Percentiles rank a stretch among this genome's conserved stretches.
These are phyloP conservation scores for Cyberlindnera veronae DNA, from an alignment of 805 yeast species.

Conservation along the genomic window DNA sequence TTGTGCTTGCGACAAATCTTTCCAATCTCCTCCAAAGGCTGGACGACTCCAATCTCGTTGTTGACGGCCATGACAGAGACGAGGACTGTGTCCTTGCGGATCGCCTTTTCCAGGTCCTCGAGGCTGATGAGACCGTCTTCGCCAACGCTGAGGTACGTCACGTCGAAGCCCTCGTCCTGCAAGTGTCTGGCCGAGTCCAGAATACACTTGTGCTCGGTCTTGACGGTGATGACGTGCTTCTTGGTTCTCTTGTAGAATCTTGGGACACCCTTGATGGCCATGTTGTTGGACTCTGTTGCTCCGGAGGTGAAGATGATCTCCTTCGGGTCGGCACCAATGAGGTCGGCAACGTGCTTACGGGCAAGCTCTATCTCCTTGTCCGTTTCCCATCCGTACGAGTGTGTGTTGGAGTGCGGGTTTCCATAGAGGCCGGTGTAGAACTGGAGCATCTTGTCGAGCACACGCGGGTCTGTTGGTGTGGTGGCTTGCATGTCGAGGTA, in stretches of 20 bases:
- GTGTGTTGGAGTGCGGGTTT: slow-evolving; percentile 96
- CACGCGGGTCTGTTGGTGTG: slow-evolving; percentile 97
- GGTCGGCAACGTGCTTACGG: slow-evolving; percentile 72
- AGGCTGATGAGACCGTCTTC: slow-evolving; percentile 75
- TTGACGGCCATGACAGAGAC: slow-evolving; percentile 97
- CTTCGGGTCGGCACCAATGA: slow-evolving; percentile 91
- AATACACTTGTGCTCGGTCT: slow-evolving; percentile 99
- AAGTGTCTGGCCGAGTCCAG: slow-evolving; percentile 91
- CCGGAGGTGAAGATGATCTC: slow-evolving; percentile 97
- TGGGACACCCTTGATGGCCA: slow-evolving; percentile 94
- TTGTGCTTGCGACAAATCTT: slow-evolving; percentile 78
- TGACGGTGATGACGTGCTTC: slow-evolving; percentile 91
- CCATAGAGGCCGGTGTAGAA: slow-evolving; percentile 93
- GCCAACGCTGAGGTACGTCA: slow-evolving; percentile 85
- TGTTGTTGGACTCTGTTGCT: slow-evolving; percentile 96
- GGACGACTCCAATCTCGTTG: slow-evolving; percentile 97
- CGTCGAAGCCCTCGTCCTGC: slow-evolving; percentile 96
- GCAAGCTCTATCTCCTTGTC: slow-evolving; percentile 88
- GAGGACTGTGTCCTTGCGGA: slow-evolving; percentile 85
- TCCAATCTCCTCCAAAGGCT: slow-evolving; percentile 94
- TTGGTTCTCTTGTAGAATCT: slow-evolving; percentile 87
- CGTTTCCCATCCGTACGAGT: slow-evolving; percentile 98
- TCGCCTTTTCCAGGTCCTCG: slow-evolving; percentile 74
- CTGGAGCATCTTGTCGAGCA: slow-evolving; percentile 79
- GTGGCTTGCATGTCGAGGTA: slow-evolving; percentile 98